Conservation (phyloP, 495 filamentous ascomycete genomes). For the Hyaloscypha finlandica region DNA sequence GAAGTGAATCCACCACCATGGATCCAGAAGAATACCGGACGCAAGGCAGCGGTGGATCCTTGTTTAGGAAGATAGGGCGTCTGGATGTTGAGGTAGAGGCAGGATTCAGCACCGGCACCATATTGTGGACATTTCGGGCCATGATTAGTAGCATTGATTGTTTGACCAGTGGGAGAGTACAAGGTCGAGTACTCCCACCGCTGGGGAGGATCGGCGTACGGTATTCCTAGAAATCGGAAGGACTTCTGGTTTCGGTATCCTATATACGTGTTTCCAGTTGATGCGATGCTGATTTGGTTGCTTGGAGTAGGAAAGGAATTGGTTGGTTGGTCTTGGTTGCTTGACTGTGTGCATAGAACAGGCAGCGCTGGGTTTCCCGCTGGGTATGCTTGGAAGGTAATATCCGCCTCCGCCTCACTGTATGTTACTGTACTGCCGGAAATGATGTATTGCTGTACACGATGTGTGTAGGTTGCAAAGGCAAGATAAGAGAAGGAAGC, state of each 20-base stretch:
- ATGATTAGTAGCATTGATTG: constrained; percentile 45
- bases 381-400: constrained; percentile 23
- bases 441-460: constrained; percentile 37
- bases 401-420: constrained; percentile 12
- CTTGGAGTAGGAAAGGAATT: constrained; percentile 20
- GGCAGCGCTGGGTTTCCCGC: constrained; percentile 35
- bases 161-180: constrained; percentile 44
- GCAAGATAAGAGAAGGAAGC: constrained; percentile 42
- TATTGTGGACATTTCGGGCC: constrained; percentile 47
- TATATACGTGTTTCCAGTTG: constrained; percentile 41
- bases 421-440: constrained; percentile 37
- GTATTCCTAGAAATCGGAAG: constrained; percentile 55
- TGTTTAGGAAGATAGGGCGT: constrained; percentile 38
- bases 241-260: constrained; percentile 55
- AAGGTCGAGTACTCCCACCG: constrained; percentile 48
- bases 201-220: constrained; percentile 49
- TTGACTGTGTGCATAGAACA: constrained; percentile 47
- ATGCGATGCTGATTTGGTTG: constrained; percentile 38
- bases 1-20: constrained; percentile 60
- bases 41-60: constrained; percentile 41
- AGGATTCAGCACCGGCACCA: constrained; percentile 47
- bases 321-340: constrained; percentile 27
- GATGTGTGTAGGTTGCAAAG: constrained; percentile 28
- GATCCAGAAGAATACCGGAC: constrained; percentile 61
- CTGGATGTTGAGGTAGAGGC: constrained; percentile 47